Conservation (phyloP, 2,329 filamentous ascomycete species). For the Stagonosporopsis rhizophila region DNA sequence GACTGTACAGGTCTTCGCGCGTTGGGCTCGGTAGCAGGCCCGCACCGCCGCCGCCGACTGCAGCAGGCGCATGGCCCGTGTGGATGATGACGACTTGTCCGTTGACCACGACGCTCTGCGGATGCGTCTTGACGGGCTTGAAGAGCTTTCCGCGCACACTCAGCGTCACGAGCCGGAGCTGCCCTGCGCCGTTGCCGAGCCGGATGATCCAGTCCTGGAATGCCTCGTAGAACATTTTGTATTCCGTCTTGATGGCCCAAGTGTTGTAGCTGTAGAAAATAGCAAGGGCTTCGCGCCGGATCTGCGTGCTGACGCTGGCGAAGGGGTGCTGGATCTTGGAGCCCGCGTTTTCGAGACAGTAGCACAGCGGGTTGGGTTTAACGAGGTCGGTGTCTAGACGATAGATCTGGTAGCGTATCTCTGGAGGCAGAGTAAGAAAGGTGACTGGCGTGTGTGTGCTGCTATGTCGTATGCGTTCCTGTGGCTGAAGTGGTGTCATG, state of each 20-base stretch:
- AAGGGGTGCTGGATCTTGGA: conserved; percentile 49
- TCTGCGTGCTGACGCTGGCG: conserved; percentile 43
- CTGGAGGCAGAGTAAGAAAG: conserved; percentile 46
- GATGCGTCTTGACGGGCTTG: conserved; percentile 39
- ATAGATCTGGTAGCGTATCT: conserved; percentile 49
- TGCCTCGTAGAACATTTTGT: conserved; percentile 50
- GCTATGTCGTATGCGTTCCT: neutral
- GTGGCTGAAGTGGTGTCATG: conserved; percentile 5
- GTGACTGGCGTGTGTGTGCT: conserved; percentile 27
- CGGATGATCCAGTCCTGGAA: conserved; percentile 50
- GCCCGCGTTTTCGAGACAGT: conserved; percentile 51
- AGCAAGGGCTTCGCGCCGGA: conserved; percentile 48
- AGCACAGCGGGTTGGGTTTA: conserved; percentile 46
- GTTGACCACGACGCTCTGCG: conserved; percentile 29
- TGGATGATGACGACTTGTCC: conserved; percentile 31
- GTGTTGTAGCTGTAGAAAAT: conserved; percentile 52
- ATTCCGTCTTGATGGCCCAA: conserved; percentile 51
- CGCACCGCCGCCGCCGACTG: neutral
- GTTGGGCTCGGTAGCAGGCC: conserved; percentile 19
- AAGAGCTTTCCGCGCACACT: conserved; percentile 45
- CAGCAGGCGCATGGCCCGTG: conserved; percentile 15
- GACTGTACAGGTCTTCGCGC: conserved; percentile 33
- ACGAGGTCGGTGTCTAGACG: conserved; percentile 47
- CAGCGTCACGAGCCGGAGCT: conserved; percentile 43
- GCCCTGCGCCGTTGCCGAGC: conserved; percentile 41